Evolutionary conservation across 2,329 filamentous ascomycete species (phyloP).

Genomic region (Ophiostoma montium): DNA sequence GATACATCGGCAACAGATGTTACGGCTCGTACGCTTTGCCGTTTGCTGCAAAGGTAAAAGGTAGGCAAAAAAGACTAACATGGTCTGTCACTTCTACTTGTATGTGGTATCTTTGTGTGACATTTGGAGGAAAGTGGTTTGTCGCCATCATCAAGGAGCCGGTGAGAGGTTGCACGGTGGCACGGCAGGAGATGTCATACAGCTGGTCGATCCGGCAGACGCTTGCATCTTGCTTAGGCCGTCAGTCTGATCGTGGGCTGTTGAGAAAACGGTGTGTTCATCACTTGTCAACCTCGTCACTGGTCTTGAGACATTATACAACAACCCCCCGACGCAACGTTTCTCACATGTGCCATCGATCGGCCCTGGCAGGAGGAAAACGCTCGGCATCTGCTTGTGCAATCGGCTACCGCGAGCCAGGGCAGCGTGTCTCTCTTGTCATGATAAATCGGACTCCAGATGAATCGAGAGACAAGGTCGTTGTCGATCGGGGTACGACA

Average conservation of each 20-base stretch:
- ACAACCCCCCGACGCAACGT: conserved; percentile 4
- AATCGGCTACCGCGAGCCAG: background rate
- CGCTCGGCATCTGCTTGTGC: background rate
- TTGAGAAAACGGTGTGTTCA: too few relatives aligned
- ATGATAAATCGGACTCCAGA: too few relatives aligned
- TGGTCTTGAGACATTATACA: background rate
- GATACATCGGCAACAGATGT: too few relatives aligned
- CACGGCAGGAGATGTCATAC: conserved; percentile 5
- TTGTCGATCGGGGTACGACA: background rate
- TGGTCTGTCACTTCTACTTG: too few relatives aligned
- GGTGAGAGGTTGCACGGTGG: conserved; percentile 2
- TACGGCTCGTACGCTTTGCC: too few relatives aligned
- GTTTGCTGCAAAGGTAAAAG: too few relatives aligned
- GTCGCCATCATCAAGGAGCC: conserved; percentile 2
- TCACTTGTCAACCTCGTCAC: too few relatives aligned
- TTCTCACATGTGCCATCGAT: conserved; percentile 1
- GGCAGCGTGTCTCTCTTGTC: too few relatives aligned
- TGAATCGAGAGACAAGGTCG: background rate
- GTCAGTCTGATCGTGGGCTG: too few relatives aligned
- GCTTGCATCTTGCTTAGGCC: background rate
- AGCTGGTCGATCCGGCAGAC: conserved; percentile 7
- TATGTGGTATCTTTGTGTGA: too few relatives aligned
- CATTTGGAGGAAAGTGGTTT: too few relatives aligned
- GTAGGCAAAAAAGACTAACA: background rate
- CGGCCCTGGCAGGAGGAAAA: background rate